phyloP scores from a whole-genome alignment of 345 rosid genomes.

The Murraya koenigii region DNA sequence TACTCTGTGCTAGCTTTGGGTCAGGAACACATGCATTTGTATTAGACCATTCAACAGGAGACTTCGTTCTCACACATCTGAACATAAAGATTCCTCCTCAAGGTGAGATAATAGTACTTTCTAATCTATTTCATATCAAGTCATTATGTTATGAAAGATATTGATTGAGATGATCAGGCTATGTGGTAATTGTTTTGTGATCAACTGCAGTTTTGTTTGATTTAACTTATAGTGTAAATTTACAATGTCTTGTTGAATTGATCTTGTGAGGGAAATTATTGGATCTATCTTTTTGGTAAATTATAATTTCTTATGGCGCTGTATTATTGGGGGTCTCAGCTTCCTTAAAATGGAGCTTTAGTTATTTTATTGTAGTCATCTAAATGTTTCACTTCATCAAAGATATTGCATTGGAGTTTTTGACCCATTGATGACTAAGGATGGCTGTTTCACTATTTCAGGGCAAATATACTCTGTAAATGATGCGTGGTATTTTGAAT shows the following conservation, averaged over 20 bases:
- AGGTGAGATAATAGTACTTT: conserved; percentile 39
- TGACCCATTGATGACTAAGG: neutral
- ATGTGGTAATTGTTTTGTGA: neutral
- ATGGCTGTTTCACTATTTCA: conserved; percentile 26
- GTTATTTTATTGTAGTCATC: neutral
- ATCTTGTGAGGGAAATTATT: neutral
- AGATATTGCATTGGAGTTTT: neutral
- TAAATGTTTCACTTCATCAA: neutral
- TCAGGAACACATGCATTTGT: conserved; percentile 94
- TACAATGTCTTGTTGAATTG: neutral
- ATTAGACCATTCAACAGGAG: conserved; percentile 79
- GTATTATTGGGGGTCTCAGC: neutral
- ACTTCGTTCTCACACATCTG: conserved; percentile 80
- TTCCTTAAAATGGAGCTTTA: neutral
- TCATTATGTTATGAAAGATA: neutral
- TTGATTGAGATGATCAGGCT: neutral
- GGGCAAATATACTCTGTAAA: conserved; percentile 94
- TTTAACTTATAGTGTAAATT: neutral
- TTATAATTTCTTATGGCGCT: neutral
- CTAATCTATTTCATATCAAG: neutral
- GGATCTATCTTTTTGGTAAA: neutral
- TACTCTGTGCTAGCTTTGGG: conserved; percentile 77
- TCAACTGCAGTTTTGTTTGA: neutral
- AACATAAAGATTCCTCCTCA: conserved; percentile 73
- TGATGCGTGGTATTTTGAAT: conserved; percentile 90